These are phyloP conservation scores for Daldinia childiae DNA, from an alignment of 495 filamentous ascomycete genomes.

Conservation along the genomic window DNA sequence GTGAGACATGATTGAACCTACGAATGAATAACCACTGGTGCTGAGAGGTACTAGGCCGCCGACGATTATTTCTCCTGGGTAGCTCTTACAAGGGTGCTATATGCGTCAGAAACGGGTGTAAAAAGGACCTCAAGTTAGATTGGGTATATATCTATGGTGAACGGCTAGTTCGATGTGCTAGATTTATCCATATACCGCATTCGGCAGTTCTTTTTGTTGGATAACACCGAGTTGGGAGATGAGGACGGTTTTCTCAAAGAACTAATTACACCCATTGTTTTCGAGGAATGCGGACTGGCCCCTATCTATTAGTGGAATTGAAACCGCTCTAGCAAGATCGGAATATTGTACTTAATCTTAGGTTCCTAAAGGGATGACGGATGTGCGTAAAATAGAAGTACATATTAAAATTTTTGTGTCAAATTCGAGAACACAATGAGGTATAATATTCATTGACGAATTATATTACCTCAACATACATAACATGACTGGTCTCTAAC, in stretches of 20 bases:
- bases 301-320: neutral
- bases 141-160: neutral
- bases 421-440: too few species aligned
- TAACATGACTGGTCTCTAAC: too few species aligned
- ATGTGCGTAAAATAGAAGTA: neutral
- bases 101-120: neutral
- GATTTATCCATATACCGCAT: conserved; percentile 17
- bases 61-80: neutral
- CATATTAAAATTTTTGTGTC: too few species aligned
- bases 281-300: neutral
- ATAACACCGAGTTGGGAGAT: neutral
- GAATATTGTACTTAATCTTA: too few species aligned
- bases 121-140: neutral
- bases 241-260: neutral
- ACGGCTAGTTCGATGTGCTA: neutral
- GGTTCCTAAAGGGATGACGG: neutral
- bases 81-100: too few species aligned
- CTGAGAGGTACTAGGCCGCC: neutral
- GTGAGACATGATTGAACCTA: neutral
- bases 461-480: too few species aligned
- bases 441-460: too few species aligned
- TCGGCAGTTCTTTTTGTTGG: conserved; percentile 10
- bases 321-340: neutral
- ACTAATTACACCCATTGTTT: neutral
- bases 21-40: neutral